A percentile compares a stretch with the other conserved stretches of the same genome.
Conservation (phyloP, 2,329 filamentous ascomycete species). For the Zymoseptoria tritici region DNA sequence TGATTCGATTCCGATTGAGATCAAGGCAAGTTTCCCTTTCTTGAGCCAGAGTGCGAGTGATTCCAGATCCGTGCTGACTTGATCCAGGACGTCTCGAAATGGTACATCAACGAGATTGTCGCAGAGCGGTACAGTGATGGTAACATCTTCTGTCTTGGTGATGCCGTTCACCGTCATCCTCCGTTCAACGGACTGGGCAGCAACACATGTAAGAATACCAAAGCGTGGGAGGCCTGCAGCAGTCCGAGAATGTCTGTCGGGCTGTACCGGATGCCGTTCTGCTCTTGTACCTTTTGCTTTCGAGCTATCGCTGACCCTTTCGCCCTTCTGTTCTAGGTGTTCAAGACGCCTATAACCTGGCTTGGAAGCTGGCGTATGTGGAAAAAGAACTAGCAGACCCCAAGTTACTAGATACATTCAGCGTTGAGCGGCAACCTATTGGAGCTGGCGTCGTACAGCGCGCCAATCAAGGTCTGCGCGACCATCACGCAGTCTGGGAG, state of each 20-base stretch:
- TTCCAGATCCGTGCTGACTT: neutral
- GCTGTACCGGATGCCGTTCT: too few species aligned
- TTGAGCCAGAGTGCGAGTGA: neutral
- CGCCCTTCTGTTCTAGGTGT: too few species aligned
- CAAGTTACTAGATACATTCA: constrained; percentile 25
- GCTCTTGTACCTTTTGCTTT: too few species aligned
- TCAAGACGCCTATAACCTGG: constrained; percentile 11
- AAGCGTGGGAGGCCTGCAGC: too few species aligned
- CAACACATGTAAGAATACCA: constrained; percentile 16
- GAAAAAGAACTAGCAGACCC: constrained; percentile 16
- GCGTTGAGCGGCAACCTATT: constrained; percentile 29
- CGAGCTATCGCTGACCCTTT: too few species aligned
- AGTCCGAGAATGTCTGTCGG: too few species aligned
- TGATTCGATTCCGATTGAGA: constrained; percentile 43
- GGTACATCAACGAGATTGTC: constrained; percentile 56
- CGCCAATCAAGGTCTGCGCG: constrained; percentile 51
- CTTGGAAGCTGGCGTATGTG: constrained; percentile 17
- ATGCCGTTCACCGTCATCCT: constrained; percentile 51
- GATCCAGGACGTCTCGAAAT: constrained; percentile 46
- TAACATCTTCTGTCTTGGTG: constrained; percentile 50
- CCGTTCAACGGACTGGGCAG: constrained; percentile 49
- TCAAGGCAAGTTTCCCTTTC: constrained; percentile 22
- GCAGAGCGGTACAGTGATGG: constrained; percentile 48
- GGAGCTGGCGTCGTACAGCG: constrained; percentile 45
- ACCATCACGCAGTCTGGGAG: constrained; percentile 37